phyloP scores from a whole-genome alignment of 2,329 filamentous ascomycete genomes.

The Tympanopsis confertula region DNA sequence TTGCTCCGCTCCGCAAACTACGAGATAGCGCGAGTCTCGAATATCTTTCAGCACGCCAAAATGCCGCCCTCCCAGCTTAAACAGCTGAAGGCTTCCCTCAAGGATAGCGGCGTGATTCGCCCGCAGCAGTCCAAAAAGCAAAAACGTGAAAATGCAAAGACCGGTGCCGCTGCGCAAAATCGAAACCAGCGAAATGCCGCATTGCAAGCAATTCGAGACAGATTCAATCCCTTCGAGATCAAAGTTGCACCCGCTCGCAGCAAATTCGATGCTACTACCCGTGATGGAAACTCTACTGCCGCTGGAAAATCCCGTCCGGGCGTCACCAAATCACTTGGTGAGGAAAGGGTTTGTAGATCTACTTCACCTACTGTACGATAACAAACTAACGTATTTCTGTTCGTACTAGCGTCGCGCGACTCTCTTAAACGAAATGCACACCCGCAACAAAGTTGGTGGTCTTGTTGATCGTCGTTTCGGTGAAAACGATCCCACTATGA shows the following conservation, averaged over 20 bases:
- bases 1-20: too few relatives aligned
- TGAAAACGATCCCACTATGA: slow-evolving; percentile 89
- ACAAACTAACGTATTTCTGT: slow-evolving; percentile 1
- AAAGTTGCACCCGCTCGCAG: slow-evolving; percentile 66
- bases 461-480: slow-evolving; percentile 89
- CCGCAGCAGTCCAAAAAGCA: slow-evolving; percentile 94
- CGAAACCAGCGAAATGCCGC: slow-evolving; percentile 67
- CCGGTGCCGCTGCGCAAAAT: slow-evolving; percentile 56
- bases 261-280: slow-evolving; percentile 76
- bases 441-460: slow-evolving; percentile 80
- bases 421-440: slow-evolving; percentile 78
- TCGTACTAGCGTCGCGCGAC: slow-evolving; percentile 58
- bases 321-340: slow-evolving; percentile 72
- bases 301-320: slow-evolving; percentile 60
- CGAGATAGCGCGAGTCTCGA: too few relatives aligned
- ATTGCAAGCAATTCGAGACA: slow-evolving; percentile 76
- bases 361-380: neutral
- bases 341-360: slow-evolving; percentile 56
- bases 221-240: slow-evolving; percentile 96
- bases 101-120: slow-evolving; percentile 79
- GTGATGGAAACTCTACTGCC: slow-evolving; percentile 38
- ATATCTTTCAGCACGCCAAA: slow-evolving; percentile 12
- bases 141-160: slow-evolving; percentile 62
- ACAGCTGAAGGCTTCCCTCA: slow-evolving; percentile 80
- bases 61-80: slow-evolving; percentile 98